A percentile compares a stretch with the other conserved stretches of the same genome.
Evolutionary conservation across 345 rosid species (phyloP).

Genomic region (Murraya paniculata): DNA sequence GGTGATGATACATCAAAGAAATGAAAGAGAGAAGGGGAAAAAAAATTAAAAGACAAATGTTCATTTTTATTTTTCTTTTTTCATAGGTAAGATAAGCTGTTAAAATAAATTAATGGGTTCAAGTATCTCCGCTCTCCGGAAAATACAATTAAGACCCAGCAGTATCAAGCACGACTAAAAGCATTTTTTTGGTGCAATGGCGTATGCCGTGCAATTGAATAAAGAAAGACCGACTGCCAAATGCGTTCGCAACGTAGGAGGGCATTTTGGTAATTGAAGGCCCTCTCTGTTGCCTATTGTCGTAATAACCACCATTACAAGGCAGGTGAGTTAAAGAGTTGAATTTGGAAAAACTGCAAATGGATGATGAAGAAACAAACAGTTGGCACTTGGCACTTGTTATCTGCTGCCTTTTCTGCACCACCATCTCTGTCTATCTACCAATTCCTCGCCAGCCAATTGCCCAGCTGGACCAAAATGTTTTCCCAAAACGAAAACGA

Average conservation of each 20-base stretch:
- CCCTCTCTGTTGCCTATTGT: neutral
- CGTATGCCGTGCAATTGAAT: neutral
- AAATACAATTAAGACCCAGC: too few relatives aligned
- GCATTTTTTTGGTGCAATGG: too few relatives aligned
- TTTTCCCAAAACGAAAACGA: conserved; percentile 5
- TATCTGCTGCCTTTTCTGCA: conserved; percentile 19
- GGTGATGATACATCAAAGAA: too few relatives aligned
- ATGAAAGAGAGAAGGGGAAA: too few relatives aligned
- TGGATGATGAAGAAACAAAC: conserved; percentile 6
- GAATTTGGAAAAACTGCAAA: conserved; percentile 7
- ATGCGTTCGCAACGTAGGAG: neutral
- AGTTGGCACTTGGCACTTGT: conserved; percentile 32
- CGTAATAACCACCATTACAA: neutral
- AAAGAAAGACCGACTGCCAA: neutral
- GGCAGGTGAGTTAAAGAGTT: conserved; percentile 6
- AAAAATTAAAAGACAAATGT: too few relatives aligned
- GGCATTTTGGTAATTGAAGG: neutral
- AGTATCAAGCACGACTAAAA: too few relatives aligned
- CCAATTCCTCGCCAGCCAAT: conserved; percentile 9
- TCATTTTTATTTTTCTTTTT: too few relatives aligned
- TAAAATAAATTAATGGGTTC: too few relatives aligned
- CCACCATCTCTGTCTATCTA: conserved; percentile 1
- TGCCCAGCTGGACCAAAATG: conserved; percentile 28
- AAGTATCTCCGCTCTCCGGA: too few relatives aligned
- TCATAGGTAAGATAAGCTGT: too few relatives aligned